These are phyloP conservation scores for Hypsizygus marmoreus DNA, from an alignment of 768 basidiomycete genomes.

Conservation along the genomic window DNA sequence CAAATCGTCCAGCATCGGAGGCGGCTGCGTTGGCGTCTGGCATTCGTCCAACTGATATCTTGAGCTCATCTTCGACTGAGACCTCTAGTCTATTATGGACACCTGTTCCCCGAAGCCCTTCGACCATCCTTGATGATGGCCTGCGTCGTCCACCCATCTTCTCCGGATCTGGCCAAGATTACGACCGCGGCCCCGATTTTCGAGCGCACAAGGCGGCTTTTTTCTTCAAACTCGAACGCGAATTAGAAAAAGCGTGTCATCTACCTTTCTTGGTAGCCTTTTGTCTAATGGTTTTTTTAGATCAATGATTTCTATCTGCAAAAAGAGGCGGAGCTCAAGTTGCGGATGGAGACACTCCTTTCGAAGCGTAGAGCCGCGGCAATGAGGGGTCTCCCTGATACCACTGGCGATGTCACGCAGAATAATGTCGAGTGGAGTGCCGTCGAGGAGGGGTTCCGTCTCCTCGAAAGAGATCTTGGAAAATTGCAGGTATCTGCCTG, in stretches of 20 bases:
- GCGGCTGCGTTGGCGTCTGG: constrained; percentile 85
- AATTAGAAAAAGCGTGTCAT: constrained; percentile 85
- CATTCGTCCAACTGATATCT: constrained; percentile 65
- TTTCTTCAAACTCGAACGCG: constrained; percentile 98
- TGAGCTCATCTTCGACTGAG: constrained; percentile 26
- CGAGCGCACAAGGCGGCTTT: constrained; percentile 96
- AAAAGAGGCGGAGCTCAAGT: constrained; percentile 92
- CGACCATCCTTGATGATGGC: constrained; percentile 39
- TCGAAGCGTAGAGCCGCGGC: constrained; percentile 90
- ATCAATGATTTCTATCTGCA: constrained; percentile 98
- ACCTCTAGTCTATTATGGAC: constrained; percentile 32
- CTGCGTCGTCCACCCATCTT: constrained; percentile 59
- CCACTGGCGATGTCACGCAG: constrained; percentile 56
- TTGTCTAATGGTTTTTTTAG: constrained; percentile 40
- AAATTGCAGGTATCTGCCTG: constrained; percentile 78
- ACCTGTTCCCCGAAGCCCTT: constrained; percentile 30
- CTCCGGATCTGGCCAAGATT: constrained; percentile 62
- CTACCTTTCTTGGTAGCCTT: constrained; percentile 3
- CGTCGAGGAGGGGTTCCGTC: constrained; percentile 93
- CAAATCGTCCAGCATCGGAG: constrained; percentile 88
- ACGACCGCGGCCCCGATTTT: constrained; percentile 80
- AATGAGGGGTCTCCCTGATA: constrained; percentile 69
- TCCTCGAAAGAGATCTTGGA: constrained; percentile 90
- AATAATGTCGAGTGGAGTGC: constrained; percentile 92
- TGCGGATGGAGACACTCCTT: constrained; percentile 89